A percentile compares a stretch with the other conserved stretches of the same genome.
Evolutionary conservation across 495 filamentous ascomycete species (phyloP).

Genomic region (Delitschia confertaspora): DNA sequence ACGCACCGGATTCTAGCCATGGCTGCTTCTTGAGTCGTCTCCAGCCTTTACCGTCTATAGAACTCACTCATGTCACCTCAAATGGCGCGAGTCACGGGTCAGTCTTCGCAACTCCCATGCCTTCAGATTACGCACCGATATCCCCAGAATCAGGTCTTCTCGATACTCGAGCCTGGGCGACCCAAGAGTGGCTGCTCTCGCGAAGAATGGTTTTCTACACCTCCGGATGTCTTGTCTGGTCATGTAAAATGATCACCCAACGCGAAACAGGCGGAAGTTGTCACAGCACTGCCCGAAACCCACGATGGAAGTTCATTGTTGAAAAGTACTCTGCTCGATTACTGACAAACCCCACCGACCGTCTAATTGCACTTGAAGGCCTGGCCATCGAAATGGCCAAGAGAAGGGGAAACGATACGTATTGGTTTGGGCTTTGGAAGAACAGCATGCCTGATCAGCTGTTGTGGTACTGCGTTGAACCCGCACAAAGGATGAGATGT

Average conservation of each 20-base stretch:
- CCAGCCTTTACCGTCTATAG: neutral
- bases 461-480: conserved; percentile 15
- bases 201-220: conserved; percentile 19
- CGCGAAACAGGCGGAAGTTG: conserved; percentile 14
- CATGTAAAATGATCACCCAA: conserved; percentile 18
- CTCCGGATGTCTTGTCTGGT: conserved; percentile 9
- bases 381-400: conserved; percentile 8
- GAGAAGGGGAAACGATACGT: conserved; percentile 8
- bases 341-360: conserved; percentile 12
- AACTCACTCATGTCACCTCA: conserved; percentile 7
- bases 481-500: conserved; percentile 6
- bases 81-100: conserved; percentile 7
- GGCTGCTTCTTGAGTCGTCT: conserved; percentile 15
- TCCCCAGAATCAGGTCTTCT: conserved; percentile 12
- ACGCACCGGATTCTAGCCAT: conserved; percentile 10
- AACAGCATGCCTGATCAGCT: conserved; percentile 10
- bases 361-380: conserved; percentile 13
- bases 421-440: conserved; percentile 16
- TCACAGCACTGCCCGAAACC: conserved; percentile 14
- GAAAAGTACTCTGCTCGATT: conserved; percentile 14
- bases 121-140: conserved; percentile 6
- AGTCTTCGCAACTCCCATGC: conserved; percentile 9
- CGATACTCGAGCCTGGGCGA: conserved; percentile 8
- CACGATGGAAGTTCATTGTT: conserved; percentile 14
- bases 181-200: conserved; percentile 18